A percentile compares a stretch with the other conserved stretches of the same genome.
Evolutionary conservation across 2,329 filamentous ascomycete species (phyloP).

Genomic region (Ophiostoma ulmi): DNA sequence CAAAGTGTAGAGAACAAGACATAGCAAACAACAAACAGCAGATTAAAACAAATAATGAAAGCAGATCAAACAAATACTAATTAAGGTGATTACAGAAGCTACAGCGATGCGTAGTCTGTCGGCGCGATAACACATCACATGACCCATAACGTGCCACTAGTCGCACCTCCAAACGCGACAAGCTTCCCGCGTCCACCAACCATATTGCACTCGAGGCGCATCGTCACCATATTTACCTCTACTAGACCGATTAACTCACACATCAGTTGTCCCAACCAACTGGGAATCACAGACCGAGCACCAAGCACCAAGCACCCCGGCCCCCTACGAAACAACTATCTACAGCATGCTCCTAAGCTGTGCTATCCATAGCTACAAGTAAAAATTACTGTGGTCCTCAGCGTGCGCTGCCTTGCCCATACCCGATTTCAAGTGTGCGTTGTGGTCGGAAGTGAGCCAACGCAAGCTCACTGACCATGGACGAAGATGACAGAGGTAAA

Average conservation of each 20-base stretch:
- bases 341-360: not conserved
- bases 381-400: not conserved
- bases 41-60: too few species aligned
- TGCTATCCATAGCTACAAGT: not conserved
- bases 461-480: slow-evolving; percentile 28
- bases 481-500: slow-evolving; percentile 33
- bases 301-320: not conserved
- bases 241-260: not conserved
- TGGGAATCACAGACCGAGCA: not conserved
- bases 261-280: not conserved
- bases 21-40: too few species aligned
- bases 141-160: not conserved
- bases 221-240: not conserved
- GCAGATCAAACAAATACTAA: too few species aligned
- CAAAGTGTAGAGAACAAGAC: not conserved
- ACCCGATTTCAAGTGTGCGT: not conserved
- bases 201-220: slow-evolving; percentile 5
- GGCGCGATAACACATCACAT: not conserved
- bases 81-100: too few species aligned
- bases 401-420: not conserved
- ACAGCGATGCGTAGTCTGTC: too few species aligned
- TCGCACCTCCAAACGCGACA: not conserved
- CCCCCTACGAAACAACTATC: not conserved
- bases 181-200: not conserved
- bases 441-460: not conserved